Conservation (phyloP, 306 rosid species). For the Cercis canadensis region DNA sequence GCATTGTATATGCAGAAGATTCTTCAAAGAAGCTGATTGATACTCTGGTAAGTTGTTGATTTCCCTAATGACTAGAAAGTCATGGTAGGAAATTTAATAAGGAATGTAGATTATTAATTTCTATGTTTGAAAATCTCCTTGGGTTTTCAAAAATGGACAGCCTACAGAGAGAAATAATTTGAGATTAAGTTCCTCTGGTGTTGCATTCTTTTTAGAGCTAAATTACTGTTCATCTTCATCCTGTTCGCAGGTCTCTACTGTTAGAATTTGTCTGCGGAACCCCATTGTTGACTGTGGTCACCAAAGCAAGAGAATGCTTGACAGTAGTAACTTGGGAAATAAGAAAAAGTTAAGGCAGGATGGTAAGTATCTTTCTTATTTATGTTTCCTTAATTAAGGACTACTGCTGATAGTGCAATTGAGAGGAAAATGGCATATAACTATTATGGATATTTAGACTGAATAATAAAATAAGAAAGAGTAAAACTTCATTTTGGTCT, state of each 20-base stretch:
- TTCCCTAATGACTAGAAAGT: background rate
- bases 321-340: background rate
- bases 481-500: too few relatives aligned
- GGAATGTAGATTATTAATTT: background rate
- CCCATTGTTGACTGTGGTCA: background rate
- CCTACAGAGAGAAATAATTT: too few relatives aligned
- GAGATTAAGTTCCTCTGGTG: too few relatives aligned
- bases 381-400: too few relatives aligned
- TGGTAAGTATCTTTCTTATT: background rate
- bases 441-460: too few relatives aligned
- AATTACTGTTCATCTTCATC: too few relatives aligned
- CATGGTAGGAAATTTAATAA: background rate
- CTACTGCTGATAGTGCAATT: background rate
- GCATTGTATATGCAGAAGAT: background rate
- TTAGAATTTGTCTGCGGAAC: background rate
- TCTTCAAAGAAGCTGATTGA: constrained; percentile 13
- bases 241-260: background rate
- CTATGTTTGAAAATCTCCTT: too few relatives aligned
- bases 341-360: constrained; percentile 16
- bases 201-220: too few relatives aligned
- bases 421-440: too few relatives aligned
- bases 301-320: constrained; percentile 11
- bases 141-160: too few relatives aligned
- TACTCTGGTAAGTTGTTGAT: constrained; percentile 19
- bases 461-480: background rate